A percentile compares a stretch with the other conserved stretches of the same genome.
Evolutionary conservation across 306 rosid species (phyloP).

Genomic region (Mimosa bimucronata): DNA sequence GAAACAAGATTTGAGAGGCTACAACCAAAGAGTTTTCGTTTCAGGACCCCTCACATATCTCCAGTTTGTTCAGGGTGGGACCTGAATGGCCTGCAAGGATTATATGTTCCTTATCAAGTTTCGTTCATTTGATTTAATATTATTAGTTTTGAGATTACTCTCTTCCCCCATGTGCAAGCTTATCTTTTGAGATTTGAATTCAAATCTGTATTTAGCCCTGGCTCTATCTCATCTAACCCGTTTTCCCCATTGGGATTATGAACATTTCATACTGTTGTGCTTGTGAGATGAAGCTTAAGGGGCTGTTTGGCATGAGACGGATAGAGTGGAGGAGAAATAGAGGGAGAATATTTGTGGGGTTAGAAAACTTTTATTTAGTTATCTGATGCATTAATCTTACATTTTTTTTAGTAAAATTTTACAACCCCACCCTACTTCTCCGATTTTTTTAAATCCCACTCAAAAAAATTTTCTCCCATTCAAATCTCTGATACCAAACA

Average conservation of each 20-base stretch:
- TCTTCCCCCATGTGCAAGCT: slow-evolving; percentile 52
- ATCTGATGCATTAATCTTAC: too few species aligned
- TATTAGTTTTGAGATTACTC: slow-evolving; percentile 20
- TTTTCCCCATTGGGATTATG: slow-evolving; percentile 30
- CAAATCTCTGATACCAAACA: too few species aligned
- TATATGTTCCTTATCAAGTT: slow-evolving; percentile 30
- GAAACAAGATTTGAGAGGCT: slow-evolving; percentile 28
- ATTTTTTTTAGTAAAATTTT: too few species aligned
- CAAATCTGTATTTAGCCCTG: slow-evolving; percentile 32
- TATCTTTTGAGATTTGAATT: slow-evolving; percentile 43
- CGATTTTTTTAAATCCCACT: too few species aligned
- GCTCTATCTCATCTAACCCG: slow-evolving; percentile 3
- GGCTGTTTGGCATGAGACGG: too few species aligned
- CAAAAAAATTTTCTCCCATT: too few species aligned
- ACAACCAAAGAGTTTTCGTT: slow-evolving; percentile 11
- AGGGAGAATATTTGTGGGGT: too few species aligned
- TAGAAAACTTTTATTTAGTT: too few species aligned
- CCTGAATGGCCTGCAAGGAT: slow-evolving; percentile 13
- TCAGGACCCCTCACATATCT: slow-evolving; percentile 15
- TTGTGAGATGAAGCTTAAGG: slow-evolving; percentile 28
- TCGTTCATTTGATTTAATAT: slow-evolving; percentile 21
- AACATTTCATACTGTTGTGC: slow-evolving; percentile 19
- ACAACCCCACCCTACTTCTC: too few species aligned
- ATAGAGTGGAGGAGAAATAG: too few species aligned
- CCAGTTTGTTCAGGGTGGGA: slow-evolving; percentile 36